Conservation (phyloP, 2,329 filamentous ascomycete species). For the Alternaria consortialis region DNA sequence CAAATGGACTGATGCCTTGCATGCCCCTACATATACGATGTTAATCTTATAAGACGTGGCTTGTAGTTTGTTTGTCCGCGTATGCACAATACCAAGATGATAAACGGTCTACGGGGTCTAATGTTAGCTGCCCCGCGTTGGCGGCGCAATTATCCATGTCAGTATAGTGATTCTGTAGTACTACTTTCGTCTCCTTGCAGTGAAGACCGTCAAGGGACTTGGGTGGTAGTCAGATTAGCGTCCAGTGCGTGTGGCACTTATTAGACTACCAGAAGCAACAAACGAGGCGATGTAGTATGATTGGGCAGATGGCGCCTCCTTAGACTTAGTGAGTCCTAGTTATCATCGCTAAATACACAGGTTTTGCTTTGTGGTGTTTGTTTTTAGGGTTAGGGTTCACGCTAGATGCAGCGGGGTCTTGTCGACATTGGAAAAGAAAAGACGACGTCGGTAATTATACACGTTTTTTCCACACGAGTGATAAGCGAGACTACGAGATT, state of each 20-base stretch:
- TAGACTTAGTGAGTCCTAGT: neutral
- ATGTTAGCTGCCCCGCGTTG: slow-evolving; percentile 1
- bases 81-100: neutral
- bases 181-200: neutral
- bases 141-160: neutral
- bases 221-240: neutral
- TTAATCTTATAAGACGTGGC: neutral
- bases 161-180: neutral
- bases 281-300: neutral
- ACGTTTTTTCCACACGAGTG: neutral
- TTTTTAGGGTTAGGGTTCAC: neutral
- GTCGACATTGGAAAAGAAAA: neutral
- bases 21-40: slow-evolving; percentile 4
- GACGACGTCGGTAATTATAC: neutral
- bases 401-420: neutral
- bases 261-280: neutral
- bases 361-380: slow-evolving; percentile 4
- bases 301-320: neutral
- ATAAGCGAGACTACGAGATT: neutral
- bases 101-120: slow-evolving; percentile 1
- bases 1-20: neutral
- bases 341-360: neutral
- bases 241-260: neutral
- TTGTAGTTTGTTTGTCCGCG: slow-evolving; percentile 2
- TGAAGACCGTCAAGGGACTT: neutral